Evolutionary conservation across 352 stramenopile genomes (phyloP), one percentile per base, ranked within the genome.

Genomic region (Globisporangium emineosum): DNA sequence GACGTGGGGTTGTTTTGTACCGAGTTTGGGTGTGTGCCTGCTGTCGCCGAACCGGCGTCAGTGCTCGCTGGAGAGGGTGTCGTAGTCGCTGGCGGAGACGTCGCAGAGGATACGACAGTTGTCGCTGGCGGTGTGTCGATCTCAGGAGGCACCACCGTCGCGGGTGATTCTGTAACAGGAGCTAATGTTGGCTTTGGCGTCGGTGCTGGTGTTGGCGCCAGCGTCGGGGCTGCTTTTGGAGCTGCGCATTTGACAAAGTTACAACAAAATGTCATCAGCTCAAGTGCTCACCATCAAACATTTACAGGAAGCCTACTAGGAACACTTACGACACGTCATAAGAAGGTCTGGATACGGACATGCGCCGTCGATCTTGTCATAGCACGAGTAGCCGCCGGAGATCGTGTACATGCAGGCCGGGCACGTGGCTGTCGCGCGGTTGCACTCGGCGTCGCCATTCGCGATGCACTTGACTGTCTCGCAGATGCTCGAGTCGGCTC

Each of bases 351-450:
- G 56, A 58, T 75, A 86, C 55, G 77, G 77, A 49, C 77, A 86
- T 25, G 37, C 61, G 67, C 55, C 68, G 62, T 61, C 62, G 53
- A 84, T 65, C 71, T 77, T 65, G 67, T 69, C 68, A 67, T 91
- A 93, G 77, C 84, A 93, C 21, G 82, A 91, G 65, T 76, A 89
- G 57, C 80, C 81, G 23, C 79, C 77, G 2, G 73, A 71, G 37
- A 90, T 80, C 21, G 67, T 64, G 66, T 93, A 93, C 67, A 93
- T 73, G 51, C 84, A 93, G 2, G 79, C 72, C 8, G 84, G 84
- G 51, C 84, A 93, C 10, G 32, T 62, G 30, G 45, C 66, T 4
- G 65, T 79, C 21, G 65, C 43, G 33, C 81, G 75, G 33, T 78
- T 70, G 62, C 83, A 92, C 43, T 75, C 64, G 33, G 70, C 81